These are phyloP conservation scores for Aureobasidium sp. DNA, from an alignment of 2,329 filamentous ascomycete genomes.

Conservation along the genomic window DNA sequence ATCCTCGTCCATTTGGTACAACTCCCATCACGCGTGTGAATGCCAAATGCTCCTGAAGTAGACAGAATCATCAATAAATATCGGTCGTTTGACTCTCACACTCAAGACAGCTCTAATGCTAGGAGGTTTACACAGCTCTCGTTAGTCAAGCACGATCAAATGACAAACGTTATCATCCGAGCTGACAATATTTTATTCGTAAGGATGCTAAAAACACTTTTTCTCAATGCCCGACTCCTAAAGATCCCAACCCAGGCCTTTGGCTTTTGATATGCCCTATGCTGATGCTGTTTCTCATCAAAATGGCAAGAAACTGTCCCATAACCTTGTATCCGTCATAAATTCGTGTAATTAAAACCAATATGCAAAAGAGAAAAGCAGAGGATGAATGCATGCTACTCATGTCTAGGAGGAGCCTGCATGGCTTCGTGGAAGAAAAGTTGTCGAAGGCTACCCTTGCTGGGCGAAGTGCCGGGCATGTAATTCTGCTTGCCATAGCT, in stretches of 20 bases:
- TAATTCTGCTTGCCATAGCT: constrained; percentile 20
- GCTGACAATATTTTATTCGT: background rate
- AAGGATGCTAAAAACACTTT: background rate
- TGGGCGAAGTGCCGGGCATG: constrained; percentile 6
- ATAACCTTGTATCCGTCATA: background rate
- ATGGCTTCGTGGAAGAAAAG: constrained; percentile 28
- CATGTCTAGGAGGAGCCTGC: constrained; percentile 18
- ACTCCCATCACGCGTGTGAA: background rate
- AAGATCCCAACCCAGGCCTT: background rate
- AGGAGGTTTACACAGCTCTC: too few relatives aligned
- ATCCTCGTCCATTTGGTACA: background rate
- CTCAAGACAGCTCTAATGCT: too few relatives aligned
- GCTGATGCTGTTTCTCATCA: background rate
- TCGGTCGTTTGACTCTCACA: background rate
- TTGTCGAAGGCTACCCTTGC: constrained; percentile 24
- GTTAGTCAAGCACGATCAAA: background rate
- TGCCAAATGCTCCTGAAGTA: background rate
- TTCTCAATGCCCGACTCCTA: background rate
- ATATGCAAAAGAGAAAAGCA: background rate
- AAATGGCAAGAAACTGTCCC: background rate
- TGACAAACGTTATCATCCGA: background rate
- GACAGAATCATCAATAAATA: background rate
- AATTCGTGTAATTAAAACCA: background rate
- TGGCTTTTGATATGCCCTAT: background rate
- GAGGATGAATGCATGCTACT: background rate